Percentiles rank a stretch among this genome's conserved stretches.
These are phyloP conservation scores for Aspergillus panamensis DNA, from an alignment of 495 filamentous ascomycete genomes.

Conservation along the genomic window DNA sequence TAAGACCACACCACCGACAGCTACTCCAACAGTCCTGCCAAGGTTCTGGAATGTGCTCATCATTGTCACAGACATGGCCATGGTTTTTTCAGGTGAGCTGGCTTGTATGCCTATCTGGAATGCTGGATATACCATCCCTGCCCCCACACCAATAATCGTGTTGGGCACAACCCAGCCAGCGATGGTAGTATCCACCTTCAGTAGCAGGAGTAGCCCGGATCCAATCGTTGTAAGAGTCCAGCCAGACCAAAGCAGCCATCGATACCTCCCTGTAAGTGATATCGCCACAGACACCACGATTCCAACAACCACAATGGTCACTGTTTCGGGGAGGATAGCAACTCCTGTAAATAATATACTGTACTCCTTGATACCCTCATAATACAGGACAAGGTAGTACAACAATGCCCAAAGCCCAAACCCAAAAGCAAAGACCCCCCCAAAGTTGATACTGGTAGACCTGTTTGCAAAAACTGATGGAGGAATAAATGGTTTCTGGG, in stretches of 20 bases:
- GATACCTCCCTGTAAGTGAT: background rate
- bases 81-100: background rate
- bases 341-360: background rate
- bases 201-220: background rate
- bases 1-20: background rate
- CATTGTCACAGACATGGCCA: background rate
- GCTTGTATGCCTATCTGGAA: background rate
- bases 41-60: background rate
- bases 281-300: background rate
- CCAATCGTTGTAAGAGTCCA: background rate
- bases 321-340: background rate
- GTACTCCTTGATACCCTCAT: background rate
- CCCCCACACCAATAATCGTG: background rate
- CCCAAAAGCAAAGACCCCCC: background rate
- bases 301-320: background rate
- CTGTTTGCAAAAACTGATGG: background rate
- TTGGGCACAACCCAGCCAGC: background rate
- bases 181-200: background rate
- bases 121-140: background rate
- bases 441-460: background rate
- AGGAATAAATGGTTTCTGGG: background rate
- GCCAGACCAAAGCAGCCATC: background rate
- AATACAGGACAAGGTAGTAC: background rate
- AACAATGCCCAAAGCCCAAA: background rate
- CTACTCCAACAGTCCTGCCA: background rate